phyloP scores from a whole-genome alignment of 352 stramenopile genomes.

The Pythium volutum region DNA sequence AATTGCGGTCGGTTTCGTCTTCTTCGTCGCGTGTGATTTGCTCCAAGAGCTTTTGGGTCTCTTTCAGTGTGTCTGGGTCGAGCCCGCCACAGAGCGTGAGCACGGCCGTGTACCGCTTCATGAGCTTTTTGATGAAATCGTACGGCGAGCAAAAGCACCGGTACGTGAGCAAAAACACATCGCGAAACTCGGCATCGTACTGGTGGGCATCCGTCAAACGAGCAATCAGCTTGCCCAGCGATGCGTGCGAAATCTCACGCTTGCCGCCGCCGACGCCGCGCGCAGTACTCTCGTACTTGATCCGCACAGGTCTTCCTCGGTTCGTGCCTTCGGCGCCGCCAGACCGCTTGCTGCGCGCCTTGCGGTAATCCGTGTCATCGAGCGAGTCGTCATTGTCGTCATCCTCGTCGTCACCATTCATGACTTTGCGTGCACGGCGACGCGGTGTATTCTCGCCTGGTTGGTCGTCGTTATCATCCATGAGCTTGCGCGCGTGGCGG shows the following conservation, averaged over 20 bases:
- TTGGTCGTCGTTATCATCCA: slow-evolving; percentile 6
- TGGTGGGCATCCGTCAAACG: slow-evolving; percentile 82
- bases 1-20: slow-evolving; percentile 48
- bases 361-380: not conserved
- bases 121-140: slow-evolving; percentile 87
- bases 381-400: not conserved
- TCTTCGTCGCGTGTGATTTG: slow-evolving; percentile 69
- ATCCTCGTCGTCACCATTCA: slow-evolving; percentile 1
- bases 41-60: slow-evolving; percentile 62
- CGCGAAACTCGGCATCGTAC: slow-evolving; percentile 84
- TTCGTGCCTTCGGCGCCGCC: not conserved
- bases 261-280: slow-evolving; percentile 58
- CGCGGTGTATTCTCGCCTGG: slow-evolving; percentile 1
- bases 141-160: slow-evolving; percentile 79
- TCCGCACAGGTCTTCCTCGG: slow-evolving; percentile 52
- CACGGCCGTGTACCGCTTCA: slow-evolving; percentile 82
- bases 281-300: slow-evolving; percentile 67
- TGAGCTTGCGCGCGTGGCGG: slow-evolving; percentile 15
- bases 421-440: slow-evolving; percentile 6
- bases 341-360: not conserved
- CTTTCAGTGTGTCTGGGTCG: slow-evolving; percentile 45
- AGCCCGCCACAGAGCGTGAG: slow-evolving; percentile 50
- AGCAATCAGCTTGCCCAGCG: slow-evolving; percentile 78
- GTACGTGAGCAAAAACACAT: slow-evolving; percentile 84
- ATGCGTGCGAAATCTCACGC: slow-evolving; percentile 84